Evolutionary conservation across 176 grass and related monocot genomes (phyloP).

Genomic region (Chrysopogon serrulatus): DNA sequence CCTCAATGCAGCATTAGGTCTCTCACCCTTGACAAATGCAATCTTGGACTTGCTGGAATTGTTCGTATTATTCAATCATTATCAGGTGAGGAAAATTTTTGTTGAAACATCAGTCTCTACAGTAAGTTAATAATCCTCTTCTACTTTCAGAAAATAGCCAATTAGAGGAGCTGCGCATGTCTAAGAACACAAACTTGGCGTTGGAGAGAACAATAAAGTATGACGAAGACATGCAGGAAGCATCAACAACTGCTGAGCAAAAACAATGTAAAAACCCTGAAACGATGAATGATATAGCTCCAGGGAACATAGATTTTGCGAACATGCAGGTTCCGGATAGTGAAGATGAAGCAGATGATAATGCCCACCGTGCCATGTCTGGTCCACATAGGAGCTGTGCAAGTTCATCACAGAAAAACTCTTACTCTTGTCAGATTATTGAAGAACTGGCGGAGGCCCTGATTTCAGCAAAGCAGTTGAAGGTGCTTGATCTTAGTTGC

Average conservation of each 20-base stretch:
- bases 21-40: slow-evolving; percentile 62
- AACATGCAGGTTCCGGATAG: slow-evolving; percentile 81
- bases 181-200: slow-evolving; percentile 47
- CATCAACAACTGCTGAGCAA: slow-evolving; percentile 11
- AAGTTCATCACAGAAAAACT: slow-evolving; percentile 45
- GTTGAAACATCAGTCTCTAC: background rate
- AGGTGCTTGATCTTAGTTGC: slow-evolving; percentile 72
- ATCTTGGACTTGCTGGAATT: slow-evolving; percentile 61
- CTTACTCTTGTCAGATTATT: slow-evolving; percentile 25
- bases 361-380: slow-evolving; percentile 7
- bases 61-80: slow-evolving; percentile 47
- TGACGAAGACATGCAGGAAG: slow-evolving; percentile 21
- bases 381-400: slow-evolving; percentile 53
- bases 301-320: slow-evolving; percentile 5
- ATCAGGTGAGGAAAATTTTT: slow-evolving; percentile 52
- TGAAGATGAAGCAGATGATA: slow-evolving; percentile 66
- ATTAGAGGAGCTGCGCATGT: slow-evolving; percentile 67
- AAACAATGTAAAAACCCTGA: background rate
- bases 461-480: slow-evolving; percentile 47
- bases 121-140: background rate
- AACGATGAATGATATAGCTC: slow-evolving; percentile 1
- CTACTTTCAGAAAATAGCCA: slow-evolving; percentile 60
- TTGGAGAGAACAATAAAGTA: slow-evolving; percentile 30
- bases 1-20: slow-evolving; percentile 60
- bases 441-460: slow-evolving; percentile 58